These are phyloP conservation scores for Colletotrichum plurivorum DNA, from an alignment of 2,329 filamentous ascomycete genomes.

Conservation along the genomic window DNA sequence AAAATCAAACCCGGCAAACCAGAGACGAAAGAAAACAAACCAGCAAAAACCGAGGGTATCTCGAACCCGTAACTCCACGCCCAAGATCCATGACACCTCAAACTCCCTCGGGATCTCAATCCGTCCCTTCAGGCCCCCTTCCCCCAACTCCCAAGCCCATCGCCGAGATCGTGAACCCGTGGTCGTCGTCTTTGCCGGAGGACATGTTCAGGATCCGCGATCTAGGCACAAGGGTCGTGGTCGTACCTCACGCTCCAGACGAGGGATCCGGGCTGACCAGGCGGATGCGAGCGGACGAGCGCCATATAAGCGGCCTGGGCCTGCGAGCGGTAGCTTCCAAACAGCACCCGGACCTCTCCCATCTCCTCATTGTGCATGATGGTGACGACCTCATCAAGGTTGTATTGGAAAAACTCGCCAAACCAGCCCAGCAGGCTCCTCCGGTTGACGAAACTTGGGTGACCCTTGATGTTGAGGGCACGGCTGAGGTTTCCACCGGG, in stretches of 20 bases:
- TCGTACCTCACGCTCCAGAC: conserved; percentile 42
- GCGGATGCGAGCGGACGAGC: conserved; percentile 6
- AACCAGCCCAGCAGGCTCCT: conserved; percentile 45
- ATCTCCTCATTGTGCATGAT: conserved; percentile 47
- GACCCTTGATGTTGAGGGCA: conserved; percentile 66
- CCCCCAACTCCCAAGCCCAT: too few relatives aligned
- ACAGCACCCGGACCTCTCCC: conserved; percentile 63
- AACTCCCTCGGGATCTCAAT: too few relatives aligned
- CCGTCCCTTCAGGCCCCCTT: too few relatives aligned
- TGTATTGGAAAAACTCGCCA: conserved; percentile 47
- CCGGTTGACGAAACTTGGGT: conserved; percentile 59
- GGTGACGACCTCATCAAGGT: conserved; percentile 60
- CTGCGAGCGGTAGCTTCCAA: conserved; percentile 70
- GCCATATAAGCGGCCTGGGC: conserved; percentile 61
- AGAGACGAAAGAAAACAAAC: too few relatives aligned
- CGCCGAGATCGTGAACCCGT: neutral
- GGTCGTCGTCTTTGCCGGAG: neutral
- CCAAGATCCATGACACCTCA: too few relatives aligned
- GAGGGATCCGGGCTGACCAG: conserved; percentile 26
- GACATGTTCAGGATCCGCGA: neutral
- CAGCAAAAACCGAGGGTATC: too few relatives aligned
- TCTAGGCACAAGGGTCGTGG: conserved; percentile 30
- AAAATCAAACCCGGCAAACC: too few relatives aligned
- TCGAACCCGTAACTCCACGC: too few relatives aligned
- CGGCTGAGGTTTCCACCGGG: conserved; percentile 54